phyloP scores from a whole-genome alignment of 108 stramenopile species.

The Nitzschia sp. region DNA sequence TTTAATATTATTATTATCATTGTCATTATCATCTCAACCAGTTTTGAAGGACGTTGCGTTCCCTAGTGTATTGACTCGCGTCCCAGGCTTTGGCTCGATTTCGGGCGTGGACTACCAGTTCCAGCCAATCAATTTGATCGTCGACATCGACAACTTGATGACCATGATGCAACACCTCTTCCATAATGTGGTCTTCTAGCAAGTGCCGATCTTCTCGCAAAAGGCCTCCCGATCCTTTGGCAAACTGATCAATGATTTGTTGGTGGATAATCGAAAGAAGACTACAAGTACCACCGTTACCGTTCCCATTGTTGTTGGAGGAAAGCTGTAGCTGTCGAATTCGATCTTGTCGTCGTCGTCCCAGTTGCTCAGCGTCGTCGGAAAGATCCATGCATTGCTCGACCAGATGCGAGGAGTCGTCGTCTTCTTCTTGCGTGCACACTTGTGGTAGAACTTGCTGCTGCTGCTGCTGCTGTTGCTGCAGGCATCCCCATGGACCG shows the following conservation, averaged over 20 bases:
- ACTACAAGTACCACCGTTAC: too few relatives aligned
- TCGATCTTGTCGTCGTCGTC: too few relatives aligned
- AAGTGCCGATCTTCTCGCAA: not conserved
- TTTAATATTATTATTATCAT: too few relatives aligned
- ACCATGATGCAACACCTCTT: not conserved
- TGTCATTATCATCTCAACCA: not conserved
- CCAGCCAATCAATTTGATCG: not conserved
- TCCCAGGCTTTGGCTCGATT: constrained; percentile 3
- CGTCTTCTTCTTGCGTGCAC: too few relatives aligned
- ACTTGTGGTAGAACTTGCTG: too few relatives aligned
- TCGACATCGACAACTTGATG: not conserved
- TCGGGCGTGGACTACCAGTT: not conserved
- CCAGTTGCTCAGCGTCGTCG: too few relatives aligned
- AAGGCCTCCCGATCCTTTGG: not conserved
- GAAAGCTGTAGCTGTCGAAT: too few relatives aligned
- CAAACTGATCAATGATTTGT: not conserved
- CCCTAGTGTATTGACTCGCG: not conserved
- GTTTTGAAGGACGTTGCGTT: not conserved
- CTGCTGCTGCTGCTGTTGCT: too few relatives aligned
- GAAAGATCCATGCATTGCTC: not conserved
- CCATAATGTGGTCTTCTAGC: not conserved
- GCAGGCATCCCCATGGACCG: too few relatives aligned
- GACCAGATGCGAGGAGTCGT: not conserved
- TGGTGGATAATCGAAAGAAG: not conserved
- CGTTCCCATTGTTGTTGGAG: too few relatives aligned